Percentiles rank a stretch among this genome's conserved stretches.
These are phyloP conservation scores for Eimeria necatrix DNA, from an alignment of 169 alveolate species.

Conservation along the genomic window DNA sequence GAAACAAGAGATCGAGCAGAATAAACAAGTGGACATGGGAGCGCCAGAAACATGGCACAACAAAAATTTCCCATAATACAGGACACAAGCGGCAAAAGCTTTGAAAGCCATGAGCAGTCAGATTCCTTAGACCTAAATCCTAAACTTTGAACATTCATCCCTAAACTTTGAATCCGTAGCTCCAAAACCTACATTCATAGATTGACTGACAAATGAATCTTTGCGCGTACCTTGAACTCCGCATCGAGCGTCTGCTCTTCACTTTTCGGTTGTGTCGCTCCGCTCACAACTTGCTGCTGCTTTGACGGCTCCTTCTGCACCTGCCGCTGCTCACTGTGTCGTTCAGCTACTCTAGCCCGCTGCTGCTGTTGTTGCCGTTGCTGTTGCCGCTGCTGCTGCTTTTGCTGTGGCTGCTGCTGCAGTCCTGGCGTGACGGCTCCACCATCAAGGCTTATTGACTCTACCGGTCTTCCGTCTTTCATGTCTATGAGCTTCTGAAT, in stretches of 20 bases:
- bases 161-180: neutral
- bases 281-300: neutral
- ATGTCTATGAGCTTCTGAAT: neutral
- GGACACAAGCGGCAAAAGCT: no score
- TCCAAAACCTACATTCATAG: neutral
- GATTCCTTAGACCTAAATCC: neutral
- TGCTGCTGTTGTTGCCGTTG: neutral
- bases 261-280: neutral
- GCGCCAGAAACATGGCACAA: neutral
- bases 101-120: neutral
- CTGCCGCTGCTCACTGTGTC: neutral
- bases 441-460: neutral
- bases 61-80: no score
- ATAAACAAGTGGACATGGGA: neutral
- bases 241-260: conserved; percentile 33
- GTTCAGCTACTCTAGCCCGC: neutral
- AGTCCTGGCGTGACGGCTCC: neutral
- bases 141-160: neutral
- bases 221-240: conserved; percentile 8
- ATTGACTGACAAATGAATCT: no score
- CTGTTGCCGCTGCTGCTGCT: conserved; percentile 7
- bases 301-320: conserved; percentile 1
- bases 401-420: conserved; percentile 12
- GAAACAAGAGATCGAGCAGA: neutral
- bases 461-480: neutral